A percentile compares a stretch with the other conserved stretches of the same genome.
phyloP scores from a whole-genome alignment of 495 filamentous ascomycete species.

The Aspergillus nidulans region DNA sequence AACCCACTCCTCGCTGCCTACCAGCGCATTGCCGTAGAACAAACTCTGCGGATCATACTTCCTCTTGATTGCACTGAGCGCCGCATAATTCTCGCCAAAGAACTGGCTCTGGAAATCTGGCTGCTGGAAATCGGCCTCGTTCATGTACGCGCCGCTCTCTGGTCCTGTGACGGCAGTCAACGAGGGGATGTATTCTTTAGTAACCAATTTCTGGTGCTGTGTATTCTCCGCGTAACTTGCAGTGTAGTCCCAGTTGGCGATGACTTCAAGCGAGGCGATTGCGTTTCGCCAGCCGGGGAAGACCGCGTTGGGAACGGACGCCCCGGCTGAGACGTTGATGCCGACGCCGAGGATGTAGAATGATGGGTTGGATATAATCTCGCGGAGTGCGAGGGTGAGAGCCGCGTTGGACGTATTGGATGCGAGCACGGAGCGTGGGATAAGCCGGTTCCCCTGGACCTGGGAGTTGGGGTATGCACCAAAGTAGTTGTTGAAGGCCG shows the following conservation, averaged over 20 bases:
- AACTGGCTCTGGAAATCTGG: conserved; percentile 9
- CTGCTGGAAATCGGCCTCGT: conserved; percentile 18
- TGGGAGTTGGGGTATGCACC: too few species aligned
- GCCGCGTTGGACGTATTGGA: too few species aligned
- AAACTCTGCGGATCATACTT: conserved; percentile 46
- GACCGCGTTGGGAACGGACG: not conserved
- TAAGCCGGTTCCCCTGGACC: too few species aligned
- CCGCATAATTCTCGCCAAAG: conserved; percentile 26
- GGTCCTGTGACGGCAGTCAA: conserved; percentile 29
- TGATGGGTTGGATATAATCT: not conserved
- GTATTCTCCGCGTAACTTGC: conserved; percentile 34
- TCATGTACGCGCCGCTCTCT: conserved; percentile 33
- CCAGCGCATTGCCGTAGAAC: conserved; percentile 46
- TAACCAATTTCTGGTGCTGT: conserved; percentile 39
- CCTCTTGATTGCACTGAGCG: conserved; percentile 42
- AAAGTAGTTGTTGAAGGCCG: too few species aligned
- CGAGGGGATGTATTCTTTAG: conserved; percentile 41
- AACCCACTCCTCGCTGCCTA: conserved; percentile 47
- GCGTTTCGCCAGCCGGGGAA: not conserved
- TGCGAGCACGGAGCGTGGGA: too few species aligned
- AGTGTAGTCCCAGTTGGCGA: not conserved
- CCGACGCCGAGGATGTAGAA: not conserved
- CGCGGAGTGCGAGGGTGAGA: too few species aligned
- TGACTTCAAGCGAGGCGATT: not conserved
- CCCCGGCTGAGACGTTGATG: not conserved